These are phyloP conservation scores for Aspergillus sp. DNA, from an alignment of 2,329 filamentous ascomycete genomes.

Conservation along the genomic window DNA sequence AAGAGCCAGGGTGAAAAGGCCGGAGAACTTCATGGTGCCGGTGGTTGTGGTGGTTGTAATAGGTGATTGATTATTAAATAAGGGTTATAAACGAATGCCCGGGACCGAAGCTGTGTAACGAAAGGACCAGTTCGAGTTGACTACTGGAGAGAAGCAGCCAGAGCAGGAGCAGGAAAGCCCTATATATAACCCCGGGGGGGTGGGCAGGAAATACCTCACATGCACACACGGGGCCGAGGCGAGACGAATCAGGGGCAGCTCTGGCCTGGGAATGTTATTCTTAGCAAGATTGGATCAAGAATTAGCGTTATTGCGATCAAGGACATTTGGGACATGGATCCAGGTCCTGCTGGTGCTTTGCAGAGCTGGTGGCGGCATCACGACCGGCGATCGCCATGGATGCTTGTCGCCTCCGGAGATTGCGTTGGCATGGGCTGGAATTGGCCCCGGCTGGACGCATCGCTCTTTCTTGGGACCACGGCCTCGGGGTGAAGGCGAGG, in stretches of 20 bases:
- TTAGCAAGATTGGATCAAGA: constrained; percentile 1
- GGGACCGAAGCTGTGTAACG: constrained; percentile 15
- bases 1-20: constrained; percentile 24
- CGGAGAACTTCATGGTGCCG: constrained; percentile 26
- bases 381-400: background rate
- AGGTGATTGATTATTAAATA: constrained; percentile 9
- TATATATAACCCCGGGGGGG: constrained; percentile 3
- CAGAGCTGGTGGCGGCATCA: background rate
- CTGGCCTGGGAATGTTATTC: background rate
- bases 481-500: background rate
- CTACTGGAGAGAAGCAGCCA: constrained; percentile 5
- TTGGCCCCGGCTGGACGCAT: background rate
- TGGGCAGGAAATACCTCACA: constrained; percentile 3
- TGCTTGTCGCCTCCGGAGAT: background rate
- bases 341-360: too few relatives aligned
- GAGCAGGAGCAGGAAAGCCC: background rate
- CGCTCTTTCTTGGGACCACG: background rate
- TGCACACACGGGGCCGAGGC: constrained; percentile 9
- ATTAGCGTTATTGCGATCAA: constrained; percentile 3
- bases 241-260: constrained; percentile 8
- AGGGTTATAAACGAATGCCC: constrained; percentile 20
- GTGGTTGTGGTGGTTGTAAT: background rate
- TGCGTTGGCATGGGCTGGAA: background rate
- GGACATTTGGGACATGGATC: background rate
- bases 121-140: constrained; percentile 18